Evolutionary conservation across 371 early-diverging fungal genomes (phyloP).

Genomic region (Coemansia sp.): DNA sequence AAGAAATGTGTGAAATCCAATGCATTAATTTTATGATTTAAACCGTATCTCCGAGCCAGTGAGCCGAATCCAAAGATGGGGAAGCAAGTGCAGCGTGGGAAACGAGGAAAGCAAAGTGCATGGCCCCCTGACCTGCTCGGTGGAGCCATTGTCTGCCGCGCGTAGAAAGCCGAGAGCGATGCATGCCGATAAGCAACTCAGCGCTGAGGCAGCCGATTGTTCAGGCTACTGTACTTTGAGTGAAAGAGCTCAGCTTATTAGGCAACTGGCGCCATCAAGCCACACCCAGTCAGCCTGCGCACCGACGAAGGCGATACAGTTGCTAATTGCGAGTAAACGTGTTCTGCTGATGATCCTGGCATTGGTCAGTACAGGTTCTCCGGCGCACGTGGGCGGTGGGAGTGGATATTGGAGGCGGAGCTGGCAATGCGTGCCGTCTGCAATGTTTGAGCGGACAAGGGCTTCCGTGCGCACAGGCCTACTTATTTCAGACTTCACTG

Average conservation of each 20-base stretch:
- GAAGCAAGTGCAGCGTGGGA: constrained; percentile 13
- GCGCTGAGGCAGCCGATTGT: background rate
- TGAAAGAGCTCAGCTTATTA: background rate
- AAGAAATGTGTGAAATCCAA: background rate
- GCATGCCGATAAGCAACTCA: constrained; percentile 2
- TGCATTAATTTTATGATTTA: background rate
- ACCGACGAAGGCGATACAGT: background rate
- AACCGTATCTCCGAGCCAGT: background rate
- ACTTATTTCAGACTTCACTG: background rate
- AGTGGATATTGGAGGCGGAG: background rate
- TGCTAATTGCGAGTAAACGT: background rate
- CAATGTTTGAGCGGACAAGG: background rate
- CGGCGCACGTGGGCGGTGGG: background rate
- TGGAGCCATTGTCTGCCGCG: constrained; percentile 1
- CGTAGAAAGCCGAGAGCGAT: constrained; percentile 6
- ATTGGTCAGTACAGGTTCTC: background rate
- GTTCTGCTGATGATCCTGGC: background rate
- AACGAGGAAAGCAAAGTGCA: background rate
- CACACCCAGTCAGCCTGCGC: background rate
- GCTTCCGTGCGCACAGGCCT: constrained; percentile 14
- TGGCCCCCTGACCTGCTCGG: constrained; percentile 3
- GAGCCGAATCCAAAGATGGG: background rate
- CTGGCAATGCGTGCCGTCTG: background rate
- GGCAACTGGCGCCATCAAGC: constrained; percentile 4
- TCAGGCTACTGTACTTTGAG: background rate